Percentiles rank a stretch among this genome's conserved stretches.
phyloP scores from a whole-genome alignment of 352 stramenopile genomes.

The Pythium apleroticum region DNA sequence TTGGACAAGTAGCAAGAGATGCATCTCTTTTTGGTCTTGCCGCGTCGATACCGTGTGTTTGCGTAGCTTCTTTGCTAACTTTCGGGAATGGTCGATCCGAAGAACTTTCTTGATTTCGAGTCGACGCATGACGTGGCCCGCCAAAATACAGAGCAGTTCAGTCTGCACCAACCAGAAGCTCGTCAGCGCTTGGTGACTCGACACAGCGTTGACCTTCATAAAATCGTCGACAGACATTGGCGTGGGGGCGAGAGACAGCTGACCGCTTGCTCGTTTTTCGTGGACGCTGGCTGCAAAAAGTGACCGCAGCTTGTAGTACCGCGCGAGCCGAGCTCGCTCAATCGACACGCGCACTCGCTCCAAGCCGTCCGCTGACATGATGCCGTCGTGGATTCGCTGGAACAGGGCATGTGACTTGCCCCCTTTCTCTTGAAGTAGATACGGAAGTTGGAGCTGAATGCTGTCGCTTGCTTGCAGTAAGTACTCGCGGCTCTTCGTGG shows the following conservation, averaged over 20 bases:
- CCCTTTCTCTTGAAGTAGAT: neutral
- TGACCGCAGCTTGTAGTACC: neutral
- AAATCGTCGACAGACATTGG: neutral
- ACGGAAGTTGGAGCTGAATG: neutral
- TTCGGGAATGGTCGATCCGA: neutral
- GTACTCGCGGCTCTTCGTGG: neutral
- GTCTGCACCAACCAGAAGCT: neutral
- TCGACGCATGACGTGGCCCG: neutral
- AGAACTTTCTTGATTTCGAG: neutral
- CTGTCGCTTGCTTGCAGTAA: neutral
- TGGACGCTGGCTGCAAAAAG: neutral
- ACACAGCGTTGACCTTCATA: neutral
- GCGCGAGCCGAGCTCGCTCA: neutral
- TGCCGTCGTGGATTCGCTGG: neutral
- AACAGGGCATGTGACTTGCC: neutral
- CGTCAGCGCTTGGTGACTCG: neutral
- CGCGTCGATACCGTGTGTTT: neutral
- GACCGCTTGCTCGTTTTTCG: neutral
- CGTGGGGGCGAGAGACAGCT: neutral
- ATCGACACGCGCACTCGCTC: neutral
- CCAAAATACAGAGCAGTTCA: neutral
- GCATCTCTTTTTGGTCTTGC: neutral
- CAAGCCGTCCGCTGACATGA: neutral
- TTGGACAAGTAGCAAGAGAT: neutral
- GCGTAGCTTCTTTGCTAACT: neutral